phyloP scores from a whole-genome alignment of 2,329 filamentous ascomycete genomes.

The Xylariaceae sp. region DNA sequence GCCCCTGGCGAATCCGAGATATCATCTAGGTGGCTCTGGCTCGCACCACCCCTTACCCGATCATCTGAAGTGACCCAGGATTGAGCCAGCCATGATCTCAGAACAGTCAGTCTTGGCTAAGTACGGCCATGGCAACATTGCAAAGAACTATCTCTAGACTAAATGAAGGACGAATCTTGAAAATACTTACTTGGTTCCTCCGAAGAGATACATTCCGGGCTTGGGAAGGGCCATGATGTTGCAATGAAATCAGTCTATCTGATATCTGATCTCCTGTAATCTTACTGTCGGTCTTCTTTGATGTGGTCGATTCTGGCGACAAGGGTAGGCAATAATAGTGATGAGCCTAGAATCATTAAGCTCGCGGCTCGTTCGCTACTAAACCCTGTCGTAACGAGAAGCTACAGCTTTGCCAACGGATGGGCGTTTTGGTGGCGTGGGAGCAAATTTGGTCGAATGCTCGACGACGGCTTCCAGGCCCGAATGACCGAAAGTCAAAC shows the following conservation, averaged over 20 bases:
- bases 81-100: slow-evolving; percentile 55
- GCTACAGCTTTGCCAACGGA: too few species aligned
- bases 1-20: slow-evolving; percentile 16
- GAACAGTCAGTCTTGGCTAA: slow-evolving; percentile 4
- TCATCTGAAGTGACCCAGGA: slow-evolving; percentile 73
- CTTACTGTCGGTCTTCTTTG: too few species aligned
- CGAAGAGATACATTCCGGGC: slow-evolving; percentile 35
- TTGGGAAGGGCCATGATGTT: slow-evolving; percentile 7
- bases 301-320: too few species aligned
- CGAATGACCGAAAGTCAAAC: too few species aligned
- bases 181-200: slow-evolving; percentile 38
- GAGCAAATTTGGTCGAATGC: too few species aligned
- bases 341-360: too few species aligned
- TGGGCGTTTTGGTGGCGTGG: too few species aligned
- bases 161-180: neutral
- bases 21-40: slow-evolving; percentile 50
- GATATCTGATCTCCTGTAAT: too few species aligned
- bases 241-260: neutral
- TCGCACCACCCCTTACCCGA: slow-evolving; percentile 71
- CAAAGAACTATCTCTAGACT: neutral
- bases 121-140: neutral
- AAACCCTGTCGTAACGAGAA: too few species aligned
- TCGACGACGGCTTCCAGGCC: too few species aligned
- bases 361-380: too few species aligned
- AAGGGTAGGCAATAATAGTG: too few species aligned